Evolutionary conservation across 83 land plant species (phyloP), one percentile per base, ranked within the genome.

Genomic region (Diphasiastrum complanatum): DNA sequence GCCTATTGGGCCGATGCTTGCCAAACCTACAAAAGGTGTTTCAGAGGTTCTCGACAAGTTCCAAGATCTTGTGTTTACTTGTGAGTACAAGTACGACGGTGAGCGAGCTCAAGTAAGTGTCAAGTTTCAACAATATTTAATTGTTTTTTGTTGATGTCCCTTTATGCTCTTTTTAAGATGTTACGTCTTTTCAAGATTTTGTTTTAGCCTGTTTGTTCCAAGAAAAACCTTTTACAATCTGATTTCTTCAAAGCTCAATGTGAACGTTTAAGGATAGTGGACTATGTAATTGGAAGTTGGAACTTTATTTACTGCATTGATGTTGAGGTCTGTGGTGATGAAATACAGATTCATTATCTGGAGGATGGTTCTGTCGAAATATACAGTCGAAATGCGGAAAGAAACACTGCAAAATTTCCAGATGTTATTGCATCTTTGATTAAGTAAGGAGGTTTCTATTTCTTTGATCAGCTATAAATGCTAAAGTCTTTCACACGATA

Each of bases 71-170:
- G 89, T 77, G 25, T 95, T 79, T 47, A 85, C 96, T 5, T 89
- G 99, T 72, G 99, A 95, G 68, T 95, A 95, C 69, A 95, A 95
- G 66, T 95, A 95, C 76, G 99, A 95, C 70, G 99, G 99, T 30
- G 99, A 95, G 48, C 81, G 99, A 41, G 99, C 99, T n/a, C 99
- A 95, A 86, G 98, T 92, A 65, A 55, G 16, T 32, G 16, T 26
- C 28, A 27, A 27, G 35, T 18, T 54, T n/a, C n/a, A n/a, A n/a
- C n/a, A n/a, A n/a, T n/a, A n/a, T n/a, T n/a, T n/a, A n/a, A 5
- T 48, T 48, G 4, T 48, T 6, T 18, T 6, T n/a, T n/a, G n/a
- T n/a, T n/a, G n/a, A n/a, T n/a, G n/a, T n/a, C n/a, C n/a, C n/a
- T n/a, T n/a, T n/a, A n/a, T n/a, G n/a, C n/a, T n/a, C n/a, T n/a